Evolutionary conservation across 2,329 filamentous ascomycete genomes (phyloP).

Genomic region (Grosmannia penicillata): DNA sequence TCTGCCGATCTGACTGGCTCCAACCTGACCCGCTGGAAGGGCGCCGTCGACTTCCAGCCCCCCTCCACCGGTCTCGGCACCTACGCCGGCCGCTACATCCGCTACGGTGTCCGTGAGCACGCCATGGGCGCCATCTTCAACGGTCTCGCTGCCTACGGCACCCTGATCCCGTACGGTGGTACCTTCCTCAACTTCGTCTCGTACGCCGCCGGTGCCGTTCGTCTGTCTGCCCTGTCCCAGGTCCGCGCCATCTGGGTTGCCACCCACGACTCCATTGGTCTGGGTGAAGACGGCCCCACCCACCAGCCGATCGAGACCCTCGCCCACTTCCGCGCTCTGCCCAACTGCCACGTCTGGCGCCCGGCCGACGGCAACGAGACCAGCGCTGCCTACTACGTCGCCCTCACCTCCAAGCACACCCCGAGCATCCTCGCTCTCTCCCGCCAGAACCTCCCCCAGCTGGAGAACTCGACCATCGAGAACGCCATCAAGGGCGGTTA

Average conservation of each 20-base stretch:
- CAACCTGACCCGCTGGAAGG: slow-evolving; percentile 98
- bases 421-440: slow-evolving; percentile 90
- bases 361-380: slow-evolving; percentile 98
- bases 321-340: slow-evolving; percentile 93
- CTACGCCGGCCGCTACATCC: slow-evolving; percentile 75
- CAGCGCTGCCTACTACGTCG: slow-evolving; percentile 92
- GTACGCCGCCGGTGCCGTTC: slow-evolving; percentile 88
- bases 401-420: slow-evolving; percentile 76
- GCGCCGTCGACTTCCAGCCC: slow-evolving; percentile 92
- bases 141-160: slow-evolving; percentile 90
- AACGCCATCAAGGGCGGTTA: slow-evolving; percentile 91
- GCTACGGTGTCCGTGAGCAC: slow-evolving; percentile 86
- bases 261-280: slow-evolving; percentile 97
- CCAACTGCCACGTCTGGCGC: slow-evolving; percentile 99
- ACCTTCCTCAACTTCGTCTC: slow-evolving; percentile 99
- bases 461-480: slow-evolving; percentile 84
- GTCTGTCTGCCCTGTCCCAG: slow-evolving; percentile 83
- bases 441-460: slow-evolving; percentile 94
- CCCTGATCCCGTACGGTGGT: slow-evolving; percentile 81
- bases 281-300: slow-evolving; percentile 95
- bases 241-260: slow-evolving; percentile 89
- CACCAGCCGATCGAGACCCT: slow-evolving; percentile 99
- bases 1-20: slow-evolving; percentile 97
- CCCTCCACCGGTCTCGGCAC: slow-evolving; percentile 72
- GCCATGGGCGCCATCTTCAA: slow-evolving; percentile 89